Percentiles rank a stretch among this genome's conserved stretches.
phyloP scores from a whole-genome alignment of 192 early-diverging fungal species.

The Allomyces arbusculus region DNA sequence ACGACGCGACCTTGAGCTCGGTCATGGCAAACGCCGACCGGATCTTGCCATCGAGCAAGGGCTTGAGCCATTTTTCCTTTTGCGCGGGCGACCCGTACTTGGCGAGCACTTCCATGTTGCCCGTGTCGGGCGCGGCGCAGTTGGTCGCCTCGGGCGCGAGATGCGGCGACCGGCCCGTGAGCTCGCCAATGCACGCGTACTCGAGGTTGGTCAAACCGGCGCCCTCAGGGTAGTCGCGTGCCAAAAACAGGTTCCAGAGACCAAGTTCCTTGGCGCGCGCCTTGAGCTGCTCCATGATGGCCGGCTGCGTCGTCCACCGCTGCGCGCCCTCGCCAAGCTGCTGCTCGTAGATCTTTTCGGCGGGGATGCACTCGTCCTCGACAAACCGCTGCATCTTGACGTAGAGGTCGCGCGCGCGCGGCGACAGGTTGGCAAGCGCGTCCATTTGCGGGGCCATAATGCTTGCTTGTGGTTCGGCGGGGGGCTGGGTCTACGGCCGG shows the following conservation, averaged over 20 bases:
- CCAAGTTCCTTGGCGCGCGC: slow-evolving; percentile 61
- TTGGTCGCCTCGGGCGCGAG: slow-evolving; percentile 86
- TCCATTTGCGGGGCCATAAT: not conserved
- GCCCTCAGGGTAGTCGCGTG: slow-evolving; percentile 55
- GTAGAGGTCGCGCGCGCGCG: slow-evolving; percentile 29
- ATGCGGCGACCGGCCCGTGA: slow-evolving; percentile 56
- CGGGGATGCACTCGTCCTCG: slow-evolving; percentile 86
- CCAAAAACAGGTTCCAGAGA: slow-evolving; percentile 91
- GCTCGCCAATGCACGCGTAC: slow-evolving; percentile 77
- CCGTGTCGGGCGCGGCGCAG: slow-evolving; percentile 88
- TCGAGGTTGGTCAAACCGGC: slow-evolving; percentile 85
- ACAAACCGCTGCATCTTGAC: slow-evolving; percentile 35
- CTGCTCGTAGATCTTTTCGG: slow-evolving; percentile 48
- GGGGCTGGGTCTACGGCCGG: too few relatives aligned
- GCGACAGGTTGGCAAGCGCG: slow-evolving; percentile 15
- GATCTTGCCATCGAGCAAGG: slow-evolving; percentile 76
- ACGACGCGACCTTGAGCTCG: slow-evolving; percentile 82
- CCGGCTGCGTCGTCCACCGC: slow-evolving; percentile 68
- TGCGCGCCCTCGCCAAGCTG: slow-evolving; percentile 55
- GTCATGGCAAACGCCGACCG: slow-evolving; percentile 98
- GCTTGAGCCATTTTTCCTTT: slow-evolving; percentile 55
- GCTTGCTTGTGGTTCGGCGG: too few relatives aligned
- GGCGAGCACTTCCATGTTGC: slow-evolving; percentile 98
- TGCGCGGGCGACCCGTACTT: slow-evolving; percentile 78
- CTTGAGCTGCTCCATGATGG: slow-evolving; percentile 77